Evolutionary conservation across 371 early-diverging fungal species (phyloP).

Genomic region (Zopfochytrium polystomum): DNA sequence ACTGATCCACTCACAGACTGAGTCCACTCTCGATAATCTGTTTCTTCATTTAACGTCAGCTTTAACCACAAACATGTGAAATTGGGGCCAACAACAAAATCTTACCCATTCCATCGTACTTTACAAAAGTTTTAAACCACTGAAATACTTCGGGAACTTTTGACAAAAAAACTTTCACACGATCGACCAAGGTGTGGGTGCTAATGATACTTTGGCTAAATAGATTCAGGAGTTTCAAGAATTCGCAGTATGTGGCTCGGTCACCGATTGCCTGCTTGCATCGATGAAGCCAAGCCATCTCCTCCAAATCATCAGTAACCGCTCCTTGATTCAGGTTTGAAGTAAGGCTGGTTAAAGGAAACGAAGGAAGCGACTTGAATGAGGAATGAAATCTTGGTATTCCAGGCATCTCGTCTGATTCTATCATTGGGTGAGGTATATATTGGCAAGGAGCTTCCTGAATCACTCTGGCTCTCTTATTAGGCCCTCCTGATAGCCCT

Average conservation of each 20-base stretch:
- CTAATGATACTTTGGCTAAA: constrained; percentile 94
- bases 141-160: constrained; percentile 78
- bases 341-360: too few species aligned
- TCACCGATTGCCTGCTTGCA: constrained; percentile 82
- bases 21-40: too few species aligned
- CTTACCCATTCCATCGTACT: constrained; percentile 69
- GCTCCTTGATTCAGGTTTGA: too few species aligned
- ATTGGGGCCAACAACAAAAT: neutral
- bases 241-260: constrained; percentile 89
- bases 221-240: constrained; percentile 93
- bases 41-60: too few species aligned
- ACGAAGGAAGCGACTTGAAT: too few species aligned
- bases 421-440: too few species aligned
- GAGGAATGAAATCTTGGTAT: too few species aligned
- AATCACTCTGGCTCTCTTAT: too few species aligned
- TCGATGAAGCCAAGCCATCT: constrained; percentile 87
- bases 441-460: too few species aligned
- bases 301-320: constrained; percentile 66
- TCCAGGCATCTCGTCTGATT: too few species aligned
- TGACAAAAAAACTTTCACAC: constrained; percentile 76
- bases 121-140: constrained; percentile 95
- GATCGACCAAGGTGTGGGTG: constrained; percentile 75
- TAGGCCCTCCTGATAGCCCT: too few species aligned
- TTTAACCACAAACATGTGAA: neutral
- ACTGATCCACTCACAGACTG: constrained; percentile 57